phyloP scores from a whole-genome alignment of 192 early-diverging fungal genomes.

The Oehlia diaphana region DNA sequence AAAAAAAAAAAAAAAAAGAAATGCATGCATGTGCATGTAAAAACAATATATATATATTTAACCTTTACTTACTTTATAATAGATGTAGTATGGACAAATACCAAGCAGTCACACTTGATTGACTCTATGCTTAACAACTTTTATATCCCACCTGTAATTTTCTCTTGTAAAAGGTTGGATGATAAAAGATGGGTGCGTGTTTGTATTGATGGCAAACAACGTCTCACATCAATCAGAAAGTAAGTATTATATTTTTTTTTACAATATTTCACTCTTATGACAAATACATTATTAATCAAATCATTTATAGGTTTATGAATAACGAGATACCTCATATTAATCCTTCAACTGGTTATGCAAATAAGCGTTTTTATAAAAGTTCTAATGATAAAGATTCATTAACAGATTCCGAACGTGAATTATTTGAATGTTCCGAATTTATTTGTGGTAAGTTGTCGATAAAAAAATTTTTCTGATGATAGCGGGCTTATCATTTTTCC shows the following conservation, averaged over 20 bases:
- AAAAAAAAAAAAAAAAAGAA: too few species aligned
- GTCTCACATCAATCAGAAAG: constrained; percentile 36
- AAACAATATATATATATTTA: background rate
- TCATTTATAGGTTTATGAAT: constrained; percentile 33
- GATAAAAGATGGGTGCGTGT: constrained; percentile 26
- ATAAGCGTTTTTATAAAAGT: constrained; percentile 14
- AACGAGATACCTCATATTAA: constrained; percentile 35
- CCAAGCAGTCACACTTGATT: constrained; percentile 28
- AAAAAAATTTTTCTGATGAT: background rate
- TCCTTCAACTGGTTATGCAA: constrained; percentile 3
- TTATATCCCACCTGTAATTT: constrained; percentile 36
- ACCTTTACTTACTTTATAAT: background rate
- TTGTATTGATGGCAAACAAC: constrained; percentile 37
- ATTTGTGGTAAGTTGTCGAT: constrained; percentile 9
- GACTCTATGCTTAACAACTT: constrained; percentile 37
- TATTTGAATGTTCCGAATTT: constrained; percentile 31
- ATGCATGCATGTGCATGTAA: background rate
- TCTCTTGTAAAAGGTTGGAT: constrained; percentile 24
- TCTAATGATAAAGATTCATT: background rate
- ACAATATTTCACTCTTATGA: background rate
- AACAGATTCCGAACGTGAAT: constrained; percentile 7
- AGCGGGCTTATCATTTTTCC: too few species aligned
- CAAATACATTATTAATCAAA: background rate
- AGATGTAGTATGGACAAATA: constrained; percentile 24
- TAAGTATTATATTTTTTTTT: constrained; percentile 9